Evolutionary conservation across 73 alveolate genomes (phyloP).

Genomic region (Loxodes magnus): DNA sequence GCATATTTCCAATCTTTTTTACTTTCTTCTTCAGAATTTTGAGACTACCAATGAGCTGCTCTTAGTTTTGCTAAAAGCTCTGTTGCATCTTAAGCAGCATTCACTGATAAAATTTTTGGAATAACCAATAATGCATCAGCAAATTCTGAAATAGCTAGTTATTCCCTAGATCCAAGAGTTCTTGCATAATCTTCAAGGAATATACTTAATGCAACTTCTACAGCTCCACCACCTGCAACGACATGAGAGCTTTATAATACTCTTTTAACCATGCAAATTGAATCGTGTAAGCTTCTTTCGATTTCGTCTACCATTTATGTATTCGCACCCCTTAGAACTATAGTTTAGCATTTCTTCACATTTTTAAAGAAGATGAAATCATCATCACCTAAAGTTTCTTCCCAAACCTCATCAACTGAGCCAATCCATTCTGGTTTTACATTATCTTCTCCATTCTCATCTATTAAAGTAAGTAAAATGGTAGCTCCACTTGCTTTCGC

Average conservation of each 20-base stretch:
- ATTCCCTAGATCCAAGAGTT: constrained; percentile 81
- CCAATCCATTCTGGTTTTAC: background rate
- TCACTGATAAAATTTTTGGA: constrained; percentile 86
- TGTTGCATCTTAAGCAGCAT: constrained; percentile 95
- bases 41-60: constrained; percentile 80
- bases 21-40: constrained; percentile 47
- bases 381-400: constrained; percentile 93
- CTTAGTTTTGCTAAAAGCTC: constrained; percentile 85
- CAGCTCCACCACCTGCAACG: constrained; percentile 99
- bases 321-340: constrained; percentile 90
- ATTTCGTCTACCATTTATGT: constrained; percentile 87
- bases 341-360: constrained; percentile 73
- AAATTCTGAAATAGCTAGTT: constrained; percentile 88
- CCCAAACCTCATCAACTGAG: constrained; percentile 64
- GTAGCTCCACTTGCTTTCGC: constrained; percentile 92
- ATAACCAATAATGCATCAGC: constrained; percentile 84
- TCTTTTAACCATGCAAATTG: constrained; percentile 91
- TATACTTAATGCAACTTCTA: constrained; percentile 90
- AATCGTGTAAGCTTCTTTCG: constrained; percentile 89
- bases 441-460: background rate
- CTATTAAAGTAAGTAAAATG: background rate
- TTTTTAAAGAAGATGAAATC: constrained; percentile 93
- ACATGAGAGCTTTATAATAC: constrained; percentile 74
- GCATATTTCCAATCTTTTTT: constrained; percentile 36
- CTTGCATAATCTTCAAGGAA: constrained; percentile 86